phyloP scores from a whole-genome alignment of 139 green algal genomes.

The Trebouxia sp. region DNA sequence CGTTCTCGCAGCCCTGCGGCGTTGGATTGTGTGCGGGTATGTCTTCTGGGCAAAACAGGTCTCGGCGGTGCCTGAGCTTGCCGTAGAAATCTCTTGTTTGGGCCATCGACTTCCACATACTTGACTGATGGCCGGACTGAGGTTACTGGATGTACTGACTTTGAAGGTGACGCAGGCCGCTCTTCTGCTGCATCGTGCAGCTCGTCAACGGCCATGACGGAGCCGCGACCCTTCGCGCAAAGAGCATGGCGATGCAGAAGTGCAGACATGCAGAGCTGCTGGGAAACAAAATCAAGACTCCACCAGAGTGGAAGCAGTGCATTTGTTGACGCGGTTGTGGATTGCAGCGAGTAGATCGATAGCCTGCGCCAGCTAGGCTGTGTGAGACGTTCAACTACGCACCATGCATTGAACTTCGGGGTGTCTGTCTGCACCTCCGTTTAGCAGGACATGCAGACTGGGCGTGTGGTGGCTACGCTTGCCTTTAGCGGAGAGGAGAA shows the following conservation, averaged over 20 bases:
- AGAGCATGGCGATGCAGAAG: not conserved
- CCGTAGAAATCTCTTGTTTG: conserved; percentile 5
- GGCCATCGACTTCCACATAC: conserved; percentile 11
- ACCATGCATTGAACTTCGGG: no score
- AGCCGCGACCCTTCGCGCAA: not conserved
- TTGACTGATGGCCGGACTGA: not conserved
- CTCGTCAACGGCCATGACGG: not conserved
- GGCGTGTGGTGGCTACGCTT: not conserved
- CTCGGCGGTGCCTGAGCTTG: not conserved
- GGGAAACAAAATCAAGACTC: not conserved
- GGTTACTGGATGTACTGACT: not conserved
- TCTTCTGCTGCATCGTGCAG: not conserved
- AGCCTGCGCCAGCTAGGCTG: no score
- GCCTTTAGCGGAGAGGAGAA: not conserved
- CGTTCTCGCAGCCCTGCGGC: not conserved
- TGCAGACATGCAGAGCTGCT: not conserved
- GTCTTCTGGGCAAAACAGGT: not conserved
- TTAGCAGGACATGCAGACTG: not conserved
- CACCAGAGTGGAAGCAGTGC: no score
- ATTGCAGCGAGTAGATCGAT: no score
- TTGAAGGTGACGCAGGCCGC: not conserved
- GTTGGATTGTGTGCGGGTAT: not conserved
- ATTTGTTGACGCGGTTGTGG: no score
- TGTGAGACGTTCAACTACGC: no score
- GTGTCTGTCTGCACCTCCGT: no score